Evolutionary conservation across 495 filamentous ascomycete species (phyloP).

Genomic region (Thermochaetoides thermophila): DNA sequence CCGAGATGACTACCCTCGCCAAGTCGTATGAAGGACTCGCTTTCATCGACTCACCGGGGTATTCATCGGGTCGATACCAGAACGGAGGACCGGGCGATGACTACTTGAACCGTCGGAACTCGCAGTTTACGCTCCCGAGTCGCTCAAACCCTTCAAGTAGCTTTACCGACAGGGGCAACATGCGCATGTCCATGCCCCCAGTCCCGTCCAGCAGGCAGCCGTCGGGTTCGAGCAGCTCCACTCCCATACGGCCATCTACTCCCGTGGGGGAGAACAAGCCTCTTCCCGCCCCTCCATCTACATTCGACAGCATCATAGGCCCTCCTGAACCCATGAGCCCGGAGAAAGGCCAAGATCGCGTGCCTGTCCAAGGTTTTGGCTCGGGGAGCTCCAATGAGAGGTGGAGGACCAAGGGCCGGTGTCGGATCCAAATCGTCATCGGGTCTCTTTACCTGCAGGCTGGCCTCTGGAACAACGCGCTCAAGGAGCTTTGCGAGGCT

Average conservation of each 20-base stretch:
- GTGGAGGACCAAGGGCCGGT: slow-evolving; percentile 68
- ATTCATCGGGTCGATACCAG: slow-evolving; percentile 19
- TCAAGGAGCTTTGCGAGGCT: slow-evolving; percentile 72
- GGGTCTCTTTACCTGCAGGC: slow-evolving; percentile 78
- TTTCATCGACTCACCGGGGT: slow-evolving; percentile 61
- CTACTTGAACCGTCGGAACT: no score
- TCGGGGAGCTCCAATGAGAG: slow-evolving; percentile 57
- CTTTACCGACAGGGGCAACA: slow-evolving; percentile 29
- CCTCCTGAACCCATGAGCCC: slow-evolving; percentile 18
- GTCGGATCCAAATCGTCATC: slow-evolving; percentile 63
- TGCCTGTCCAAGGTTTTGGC: slow-evolving; percentile 74
- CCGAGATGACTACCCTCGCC: slow-evolving; percentile 76
- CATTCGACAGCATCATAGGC: slow-evolving; percentile 55
- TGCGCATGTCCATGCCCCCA: slow-evolving; percentile 70
- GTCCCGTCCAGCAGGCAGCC: slow-evolving; percentile 22
- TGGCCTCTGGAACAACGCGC: slow-evolving; percentile 77
- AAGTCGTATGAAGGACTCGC: slow-evolving; percentile 68
- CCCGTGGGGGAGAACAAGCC: slow-evolving; percentile 31
- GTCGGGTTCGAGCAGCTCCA: slow-evolving; percentile 29
- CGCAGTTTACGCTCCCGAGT: slow-evolving; percentile 32
- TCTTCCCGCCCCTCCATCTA: slow-evolving; percentile 45
- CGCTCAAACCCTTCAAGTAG: slow-evolving; percentile 35
- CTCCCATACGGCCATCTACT: slow-evolving; percentile 37
- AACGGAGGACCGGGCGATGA: no score
- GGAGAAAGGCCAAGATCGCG: slow-evolving; percentile 52